These are phyloP conservation scores for Barbatosphaeria neglecta DNA, from an alignment of 495 filamentous ascomycete species.

Conservation along the genomic window DNA sequence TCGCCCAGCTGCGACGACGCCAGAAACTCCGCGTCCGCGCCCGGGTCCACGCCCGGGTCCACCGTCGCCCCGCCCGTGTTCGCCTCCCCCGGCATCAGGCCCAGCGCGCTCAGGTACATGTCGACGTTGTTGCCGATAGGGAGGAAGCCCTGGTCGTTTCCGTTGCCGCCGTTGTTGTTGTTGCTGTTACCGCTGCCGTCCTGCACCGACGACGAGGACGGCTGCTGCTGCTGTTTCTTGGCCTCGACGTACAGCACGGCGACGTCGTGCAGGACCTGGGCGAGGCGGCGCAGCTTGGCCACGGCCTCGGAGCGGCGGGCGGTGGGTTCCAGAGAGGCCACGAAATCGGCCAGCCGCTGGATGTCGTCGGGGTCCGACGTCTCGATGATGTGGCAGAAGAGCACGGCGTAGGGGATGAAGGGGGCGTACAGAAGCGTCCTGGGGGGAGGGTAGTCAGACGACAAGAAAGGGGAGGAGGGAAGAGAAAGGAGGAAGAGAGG, in stretches of 20 bases:
- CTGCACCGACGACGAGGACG: too few species aligned
- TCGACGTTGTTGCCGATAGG: conserved; percentile 51
- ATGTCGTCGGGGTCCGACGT: conserved; percentile 37
- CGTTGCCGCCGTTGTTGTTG: too few species aligned
- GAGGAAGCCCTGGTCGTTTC: conserved; percentile 32
- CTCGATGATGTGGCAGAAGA: conserved; percentile 59
- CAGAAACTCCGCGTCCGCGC: conserved; percentile 14
- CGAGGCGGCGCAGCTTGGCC: conserved; percentile 47
- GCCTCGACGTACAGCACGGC: conserved; percentile 52
- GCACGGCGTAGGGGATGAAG: conserved; percentile 57
- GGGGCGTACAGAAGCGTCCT: conserved; percentile 56
- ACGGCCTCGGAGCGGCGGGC: conserved; percentile 43
- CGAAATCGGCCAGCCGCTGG: conserved; percentile 41
- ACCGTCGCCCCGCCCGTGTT: background rate
- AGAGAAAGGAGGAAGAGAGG: too few species aligned
- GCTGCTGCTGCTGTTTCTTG: conserved; percentile 35
- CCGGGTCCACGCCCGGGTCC: conserved; percentile 1
- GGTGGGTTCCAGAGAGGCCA: conserved; percentile 41
- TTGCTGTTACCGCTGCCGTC: too few species aligned
- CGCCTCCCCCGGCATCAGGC: conserved; percentile 40
- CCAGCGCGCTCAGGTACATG: conserved; percentile 51
- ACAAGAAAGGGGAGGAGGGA: too few species aligned
- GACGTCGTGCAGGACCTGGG: conserved; percentile 48
- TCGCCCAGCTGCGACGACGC: conserved; percentile 42
- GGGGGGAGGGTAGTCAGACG: background rate